Base-by-base conservation (phyloP, 1,284 basidiomycete species). In the Pulchroboletus neoregius region DNA sequence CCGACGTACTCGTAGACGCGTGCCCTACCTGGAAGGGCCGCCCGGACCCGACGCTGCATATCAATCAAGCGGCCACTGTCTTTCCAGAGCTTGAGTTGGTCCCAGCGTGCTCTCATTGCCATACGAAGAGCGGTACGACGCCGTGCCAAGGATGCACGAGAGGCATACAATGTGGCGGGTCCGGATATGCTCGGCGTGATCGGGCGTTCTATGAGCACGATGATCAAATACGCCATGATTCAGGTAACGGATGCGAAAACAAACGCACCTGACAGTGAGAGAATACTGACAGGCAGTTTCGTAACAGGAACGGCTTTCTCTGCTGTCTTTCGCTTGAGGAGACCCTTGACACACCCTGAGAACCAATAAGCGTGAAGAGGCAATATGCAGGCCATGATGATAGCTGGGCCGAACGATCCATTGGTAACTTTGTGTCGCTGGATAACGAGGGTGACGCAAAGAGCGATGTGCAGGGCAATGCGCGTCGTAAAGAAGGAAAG, bases 291-390 rank as follows among this genome's bases (percentile, higher is more conserved):
- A 26, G 31, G 43, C 4, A 28, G 39, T 28, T 43, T 60, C 5
- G 36, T 6, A 2, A 9, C 30, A 16, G 55, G 42, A 11, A 16
- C 34, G 2, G 52, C 2, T 39, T 41, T 50, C 30, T 42, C 32
- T 12, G 13, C 23, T 3, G 20, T 7, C 37, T 55, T 53, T 8
- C 75, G 67, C 51, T 68, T 69, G 34, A 76, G 40, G 52, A 80
- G 77, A 0, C 79, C 78, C 42, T 64, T 68, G 34, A 82, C 38
- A 43, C 76, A 80, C 9, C 73, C 75, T 5, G 56, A 51, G 65
- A 82, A 82, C 80, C 80, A 82, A 27, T 66, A 58, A 2, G 67
- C 69, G 51, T 83, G 80, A 43, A 82, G 61, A 2, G 72, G 70
- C 26, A 78, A 68, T n/a, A 78, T 72, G 38, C 65, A 53, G 3